Percentiles rank a stretch among this genome's conserved stretches.
Conservation (phyloP, 495 filamentous ascomycete species). For the Cairneyella variabilis region DNA sequence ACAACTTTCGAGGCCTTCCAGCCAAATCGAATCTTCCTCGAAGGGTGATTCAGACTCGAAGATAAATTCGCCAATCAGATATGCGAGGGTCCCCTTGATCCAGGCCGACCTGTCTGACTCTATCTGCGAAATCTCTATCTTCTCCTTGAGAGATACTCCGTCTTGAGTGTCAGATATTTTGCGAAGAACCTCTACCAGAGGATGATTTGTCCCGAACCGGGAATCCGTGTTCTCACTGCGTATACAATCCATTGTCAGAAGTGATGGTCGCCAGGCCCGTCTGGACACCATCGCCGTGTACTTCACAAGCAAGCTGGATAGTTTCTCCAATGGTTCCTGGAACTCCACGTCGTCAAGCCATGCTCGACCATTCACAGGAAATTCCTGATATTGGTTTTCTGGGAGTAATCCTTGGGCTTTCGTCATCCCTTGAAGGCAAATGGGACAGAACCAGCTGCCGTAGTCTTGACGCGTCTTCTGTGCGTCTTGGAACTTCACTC, state of each 20-base stretch:
- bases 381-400: background rate
- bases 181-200: background rate
- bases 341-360: background rate
- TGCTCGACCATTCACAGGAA: background rate
- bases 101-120: background rate
- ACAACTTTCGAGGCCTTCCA: background rate
- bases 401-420: no score
- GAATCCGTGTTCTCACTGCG: no score
- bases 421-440: no score
- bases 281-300: no score
- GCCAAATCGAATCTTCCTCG: background rate
- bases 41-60: constrained; percentile 1
- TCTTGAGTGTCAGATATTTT: background rate
- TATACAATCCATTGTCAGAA: no score
- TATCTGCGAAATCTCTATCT: background rate
- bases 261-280: no score
- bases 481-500: no score
- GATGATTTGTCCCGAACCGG: no score
- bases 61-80: background rate
- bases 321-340: background rate
- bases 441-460: no score
- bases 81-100: background rate
- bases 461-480: no score
- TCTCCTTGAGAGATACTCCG: background rate
- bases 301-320: background rate